These are phyloP conservation scores for Scedosporium aurantiacum DNA, from an alignment of 2,329 filamentous ascomycete species.

Conservation along the genomic window DNA sequence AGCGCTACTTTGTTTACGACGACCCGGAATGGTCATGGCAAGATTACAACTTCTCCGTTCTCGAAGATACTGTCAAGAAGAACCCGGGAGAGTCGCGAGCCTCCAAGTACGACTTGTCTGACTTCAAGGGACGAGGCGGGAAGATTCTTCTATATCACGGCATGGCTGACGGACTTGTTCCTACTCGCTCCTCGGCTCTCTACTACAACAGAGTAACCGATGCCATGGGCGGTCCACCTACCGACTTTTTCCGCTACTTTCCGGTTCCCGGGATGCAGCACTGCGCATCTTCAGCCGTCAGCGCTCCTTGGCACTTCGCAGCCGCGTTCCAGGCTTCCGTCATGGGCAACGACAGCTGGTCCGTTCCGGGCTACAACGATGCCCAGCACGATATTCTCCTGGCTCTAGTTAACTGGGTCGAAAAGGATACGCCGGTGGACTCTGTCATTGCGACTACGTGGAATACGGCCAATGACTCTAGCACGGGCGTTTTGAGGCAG, in stretches of 20 bases:
- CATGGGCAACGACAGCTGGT: slow-evolving; percentile 16
- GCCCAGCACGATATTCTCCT: slow-evolving; percentile 23
- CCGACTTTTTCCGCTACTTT: slow-evolving; percentile 39
- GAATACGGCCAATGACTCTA: slow-evolving; percentile 14
- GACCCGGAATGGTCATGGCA: slow-evolving; percentile 19
- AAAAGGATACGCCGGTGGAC: slow-evolving; percentile 19
- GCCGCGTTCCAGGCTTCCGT: slow-evolving; percentile 17
- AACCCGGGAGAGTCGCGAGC: slow-evolving; percentile 16
- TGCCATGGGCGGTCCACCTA: slow-evolving; percentile 22
- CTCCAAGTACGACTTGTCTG: slow-evolving; percentile 17
- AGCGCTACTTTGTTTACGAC: slow-evolving; percentile 17
- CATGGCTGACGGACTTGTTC: slow-evolving; percentile 24
- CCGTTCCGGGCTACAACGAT: slow-evolving; percentile 24
- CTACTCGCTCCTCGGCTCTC: slow-evolving; percentile 18
- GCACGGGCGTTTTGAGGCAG: slow-evolving; percentile 28
- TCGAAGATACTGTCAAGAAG: slow-evolving; percentile 11
- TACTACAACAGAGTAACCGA: slow-evolving; percentile 21
- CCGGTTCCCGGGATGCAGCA: slow-evolving; percentile 39
- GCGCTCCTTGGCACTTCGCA: slow-evolving; percentile 25
- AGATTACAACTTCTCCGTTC: slow-evolving; percentile 12
- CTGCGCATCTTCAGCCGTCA: slow-evolving; percentile 23
- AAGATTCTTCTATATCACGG: slow-evolving; percentile 33
- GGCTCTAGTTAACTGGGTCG: slow-evolving; percentile 26
- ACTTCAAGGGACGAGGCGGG: slow-evolving; percentile 22
- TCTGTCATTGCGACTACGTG: slow-evolving; percentile 24